Evolutionary conservation across 768 basidiomycete species (phyloP).

Genomic region (Cyclocybe cylindracea): DNA sequence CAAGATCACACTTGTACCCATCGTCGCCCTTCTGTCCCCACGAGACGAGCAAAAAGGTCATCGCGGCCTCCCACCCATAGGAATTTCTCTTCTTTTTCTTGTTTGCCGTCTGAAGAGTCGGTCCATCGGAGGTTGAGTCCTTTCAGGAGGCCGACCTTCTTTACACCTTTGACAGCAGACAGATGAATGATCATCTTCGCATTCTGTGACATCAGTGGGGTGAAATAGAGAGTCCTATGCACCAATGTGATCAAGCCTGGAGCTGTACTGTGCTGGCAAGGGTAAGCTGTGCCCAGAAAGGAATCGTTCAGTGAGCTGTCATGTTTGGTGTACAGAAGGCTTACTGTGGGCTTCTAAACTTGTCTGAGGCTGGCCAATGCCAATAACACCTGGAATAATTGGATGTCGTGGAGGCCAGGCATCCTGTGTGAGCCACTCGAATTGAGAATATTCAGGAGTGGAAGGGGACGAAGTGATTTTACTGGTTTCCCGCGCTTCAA

Average conservation of each 20-base stretch:
- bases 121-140: conserved; percentile 53
- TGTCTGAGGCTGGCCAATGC: conserved; percentile 19
- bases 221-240: conserved; percentile 49
- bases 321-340: conserved; percentile 7
- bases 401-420: conserved; percentile 21
- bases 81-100: conserved; percentile 53
- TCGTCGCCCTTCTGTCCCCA: conserved; percentile 47
- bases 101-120: conserved; percentile 26
- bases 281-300: conserved; percentile 45
- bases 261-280: conserved; percentile 53
- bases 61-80: conserved; percentile 61
- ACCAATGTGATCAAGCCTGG: conserved; percentile 66
- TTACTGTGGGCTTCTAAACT: conserved; percentile 34
- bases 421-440: conserved; percentile 18
- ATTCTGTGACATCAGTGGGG: conserved; percentile 46
- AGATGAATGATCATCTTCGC: conserved; percentile 49
- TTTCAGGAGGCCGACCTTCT: conserved; percentile 54
- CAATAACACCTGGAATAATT: conserved; percentile 14
- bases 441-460: background rate
- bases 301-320: background rate
- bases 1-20: conserved; percentile 48
- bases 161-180: conserved; percentile 51
- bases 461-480: conserved; percentile 11
- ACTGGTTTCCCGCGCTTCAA: conserved; percentile 37
- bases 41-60: conserved; percentile 65